Evolutionary conservation across 345 rosid species (phyloP).

Genomic region (Noccaea caerulescens): DNA sequence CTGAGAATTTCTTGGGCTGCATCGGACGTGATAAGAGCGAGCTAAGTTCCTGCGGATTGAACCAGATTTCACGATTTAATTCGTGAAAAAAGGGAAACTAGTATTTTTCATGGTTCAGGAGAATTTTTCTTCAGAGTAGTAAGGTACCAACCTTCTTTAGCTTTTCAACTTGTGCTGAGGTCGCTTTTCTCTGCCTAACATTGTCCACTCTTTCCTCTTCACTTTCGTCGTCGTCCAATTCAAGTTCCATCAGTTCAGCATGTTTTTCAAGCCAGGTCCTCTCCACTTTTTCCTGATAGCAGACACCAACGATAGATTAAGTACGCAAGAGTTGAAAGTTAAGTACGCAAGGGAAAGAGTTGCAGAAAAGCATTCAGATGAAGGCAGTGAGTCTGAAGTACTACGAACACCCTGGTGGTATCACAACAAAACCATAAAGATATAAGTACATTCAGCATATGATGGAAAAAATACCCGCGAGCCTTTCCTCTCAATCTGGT

Average conservation of each 20-base stretch:
- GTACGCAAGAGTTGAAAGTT: background rate
- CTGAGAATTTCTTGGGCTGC: conserved; percentile 86
- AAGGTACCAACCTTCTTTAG: conserved; percentile 65
- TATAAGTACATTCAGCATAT: conserved; percentile 16
- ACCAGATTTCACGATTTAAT: conserved; percentile 21
- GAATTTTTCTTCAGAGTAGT: background rate
- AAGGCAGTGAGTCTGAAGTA: background rate
- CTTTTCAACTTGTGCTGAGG: conserved; percentile 56
- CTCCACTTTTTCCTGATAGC: conserved; percentile 71
- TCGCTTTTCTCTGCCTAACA: conserved; percentile 64
- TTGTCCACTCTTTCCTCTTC: conserved; percentile 84
- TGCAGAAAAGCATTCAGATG: conserved; percentile 21
- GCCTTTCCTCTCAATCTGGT: conserved; percentile 71
- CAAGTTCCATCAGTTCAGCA: conserved; percentile 76
- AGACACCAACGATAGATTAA: conserved; percentile 18
- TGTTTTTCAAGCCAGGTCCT: conserved; percentile 83
- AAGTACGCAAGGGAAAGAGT: conserved; percentile 6
- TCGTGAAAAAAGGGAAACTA: background rate
- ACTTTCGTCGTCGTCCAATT: conserved; percentile 73
- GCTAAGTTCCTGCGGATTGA: conserved; percentile 71
- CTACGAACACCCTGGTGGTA: conserved; percentile 8
- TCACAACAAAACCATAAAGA: background rate
- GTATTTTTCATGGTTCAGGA: conserved; percentile 8
- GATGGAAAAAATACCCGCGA: conserved; percentile 63
- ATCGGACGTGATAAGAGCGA: conserved; percentile 67